Conservation (phyloP, 257 asterid genomes). For the Salvia splendens region DNA sequence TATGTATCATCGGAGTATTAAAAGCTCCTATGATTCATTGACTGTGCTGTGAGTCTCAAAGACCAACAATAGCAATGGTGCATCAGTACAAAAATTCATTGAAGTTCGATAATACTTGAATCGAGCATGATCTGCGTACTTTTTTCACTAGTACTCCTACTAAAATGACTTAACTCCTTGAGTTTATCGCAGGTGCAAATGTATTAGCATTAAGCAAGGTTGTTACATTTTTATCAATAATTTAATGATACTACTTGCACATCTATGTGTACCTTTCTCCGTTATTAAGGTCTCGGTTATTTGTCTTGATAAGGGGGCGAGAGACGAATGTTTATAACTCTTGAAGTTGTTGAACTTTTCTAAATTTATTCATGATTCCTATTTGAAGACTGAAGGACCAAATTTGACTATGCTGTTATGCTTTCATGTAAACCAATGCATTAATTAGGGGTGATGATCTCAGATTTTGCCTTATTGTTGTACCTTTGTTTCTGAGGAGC, state of each 20-base stretch:
- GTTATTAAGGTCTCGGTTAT: background rate
- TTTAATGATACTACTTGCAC: background rate
- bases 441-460: background rate
- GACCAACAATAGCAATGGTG: conserved; percentile 6
- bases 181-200: background rate
- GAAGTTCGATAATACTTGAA: conserved; percentile 3
- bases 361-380: background rate
- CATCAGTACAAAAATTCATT: background rate
- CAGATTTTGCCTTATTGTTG: conserved; percentile 4
- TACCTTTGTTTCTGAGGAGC: conserved; percentile 2
- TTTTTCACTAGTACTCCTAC: no score
- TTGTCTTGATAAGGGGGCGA: background rate
- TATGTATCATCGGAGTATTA: conserved; percentile 5
- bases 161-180: background rate
- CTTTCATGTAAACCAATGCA: background rate
- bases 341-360: background rate
- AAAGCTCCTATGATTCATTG: background rate
- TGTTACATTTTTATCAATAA: background rate
- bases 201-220: background rate
- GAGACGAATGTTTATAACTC: background rate
- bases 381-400: background rate
- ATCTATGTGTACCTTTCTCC: background rate
- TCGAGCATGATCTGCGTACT: no score
- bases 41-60: conserved; percentile 5
- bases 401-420: background rate